Percentiles rank a stretch among this genome's conserved stretches.
Conservation (phyloP, 2,329 filamentous ascomycete genomes). For the Paraphaeosphaeria sporulosa region DNA sequence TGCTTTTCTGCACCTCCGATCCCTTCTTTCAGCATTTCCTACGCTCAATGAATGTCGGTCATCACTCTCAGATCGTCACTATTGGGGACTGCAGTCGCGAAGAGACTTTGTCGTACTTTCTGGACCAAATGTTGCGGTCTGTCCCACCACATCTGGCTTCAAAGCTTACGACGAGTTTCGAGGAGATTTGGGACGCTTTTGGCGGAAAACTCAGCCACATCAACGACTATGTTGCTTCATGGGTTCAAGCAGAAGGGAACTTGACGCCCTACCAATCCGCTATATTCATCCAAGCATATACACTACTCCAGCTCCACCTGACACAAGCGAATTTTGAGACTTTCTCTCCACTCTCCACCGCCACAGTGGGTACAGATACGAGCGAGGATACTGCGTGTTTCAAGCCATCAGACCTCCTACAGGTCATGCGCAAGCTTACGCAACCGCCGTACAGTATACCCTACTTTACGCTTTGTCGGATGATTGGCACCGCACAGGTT, state of each 20-base stretch:
- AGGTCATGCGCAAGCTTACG: constrained; percentile 3
- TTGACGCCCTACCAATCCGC: neutral
- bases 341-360: neutral
- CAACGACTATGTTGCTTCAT: neutral
- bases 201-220: neutral
- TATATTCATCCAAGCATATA: constrained; percentile 3
- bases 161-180: neutral
- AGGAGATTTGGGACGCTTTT: neutral
- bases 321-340: neutral
- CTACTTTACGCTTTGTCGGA: neutral
- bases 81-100: constrained; percentile 2
- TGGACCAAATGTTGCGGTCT: neutral
- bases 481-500: neutral
- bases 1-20: neutral
- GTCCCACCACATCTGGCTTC: neutral
- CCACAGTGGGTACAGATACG: neutral
- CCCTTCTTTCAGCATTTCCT: constrained; percentile 5
- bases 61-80: constrained; percentile 2
- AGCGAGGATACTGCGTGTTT: neutral
- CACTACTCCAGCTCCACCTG: constrained; percentile 3
- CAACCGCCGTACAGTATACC: neutral
- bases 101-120: constrained; percentile 1
- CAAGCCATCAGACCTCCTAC: neutral
- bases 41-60: neutral
- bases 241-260: neutral